Conservation (phyloP, 768 basidiomycete genomes). For the Cyclocybe cylindracea region DNA sequence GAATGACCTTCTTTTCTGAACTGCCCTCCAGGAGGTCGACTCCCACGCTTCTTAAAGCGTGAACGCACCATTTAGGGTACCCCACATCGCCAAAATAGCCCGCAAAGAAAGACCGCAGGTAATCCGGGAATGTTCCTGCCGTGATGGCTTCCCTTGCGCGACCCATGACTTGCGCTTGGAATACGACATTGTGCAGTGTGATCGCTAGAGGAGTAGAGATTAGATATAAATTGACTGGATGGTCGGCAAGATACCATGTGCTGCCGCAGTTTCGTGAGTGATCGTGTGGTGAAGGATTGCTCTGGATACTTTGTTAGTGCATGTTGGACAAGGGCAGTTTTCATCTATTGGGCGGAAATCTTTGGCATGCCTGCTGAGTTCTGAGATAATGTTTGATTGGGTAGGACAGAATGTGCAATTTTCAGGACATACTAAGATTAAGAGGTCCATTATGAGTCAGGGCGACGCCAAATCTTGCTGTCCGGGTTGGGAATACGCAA, state of each 20-base stretch:
- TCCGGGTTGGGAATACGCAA: constrained; percentile 92
- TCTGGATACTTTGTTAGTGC: constrained; percentile 62
- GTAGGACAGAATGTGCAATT: neutral
- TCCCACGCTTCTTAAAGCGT: constrained; percentile 79
- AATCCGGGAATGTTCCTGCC: constrained; percentile 75
- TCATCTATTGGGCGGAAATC: constrained; percentile 76
- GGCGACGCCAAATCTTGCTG: constrained; percentile 89
- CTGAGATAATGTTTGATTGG: constrained; percentile 31
- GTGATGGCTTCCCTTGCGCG: constrained; percentile 80
- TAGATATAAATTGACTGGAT: neutral
- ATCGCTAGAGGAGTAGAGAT: constrained; percentile 49
- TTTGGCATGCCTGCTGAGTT: constrained; percentile 66
- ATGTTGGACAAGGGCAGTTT: constrained; percentile 86
- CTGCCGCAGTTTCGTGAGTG: constrained; percentile 82
- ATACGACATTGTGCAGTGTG: constrained; percentile 81
- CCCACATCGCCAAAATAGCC: constrained; percentile 76
- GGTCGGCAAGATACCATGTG: constrained; percentile 60
- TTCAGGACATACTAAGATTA: constrained; percentile 64
- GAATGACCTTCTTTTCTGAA: constrained; percentile 46
- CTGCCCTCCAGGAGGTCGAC: constrained; percentile 74
- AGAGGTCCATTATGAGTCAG: constrained; percentile 80
- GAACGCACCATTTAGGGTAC: constrained; percentile 88
- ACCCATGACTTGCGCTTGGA: constrained; percentile 90
- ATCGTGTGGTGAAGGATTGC: constrained; percentile 76
- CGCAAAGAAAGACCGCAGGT: constrained; percentile 74